Evolutionary conservation across 164 flowering plant genomes (phyloP), one percentile per base, ranked within the genome.

Genomic region (Akebia trifoliata): DNA sequence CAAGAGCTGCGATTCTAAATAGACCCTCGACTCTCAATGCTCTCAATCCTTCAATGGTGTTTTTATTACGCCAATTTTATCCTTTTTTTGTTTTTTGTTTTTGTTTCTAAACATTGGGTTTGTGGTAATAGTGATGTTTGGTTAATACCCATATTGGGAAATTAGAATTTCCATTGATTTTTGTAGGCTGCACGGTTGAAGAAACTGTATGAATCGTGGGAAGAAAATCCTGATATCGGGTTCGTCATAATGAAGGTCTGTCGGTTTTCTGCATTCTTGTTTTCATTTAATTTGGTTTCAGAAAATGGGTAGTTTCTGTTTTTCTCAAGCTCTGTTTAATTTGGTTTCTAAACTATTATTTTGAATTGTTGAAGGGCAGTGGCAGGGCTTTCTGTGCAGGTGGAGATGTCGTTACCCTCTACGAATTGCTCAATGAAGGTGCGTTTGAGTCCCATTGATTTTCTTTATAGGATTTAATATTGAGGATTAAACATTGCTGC

Each of bases 201-300:
- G 63, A 89, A 80, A 51, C 69, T 91, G 38, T 87, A 87, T 61
- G 88, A 81, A 63, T 84, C 96, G 24, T 91, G 97, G 97, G 96
- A 91, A 68, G 96, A 87, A 17, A 91, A 87, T 63, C 61, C 82
- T 14, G 82, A 80, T 69, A 74, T 87, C 61, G 91, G 90, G 34
- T 91, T 91, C 70, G 79, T 86, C 56, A 44, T 81, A 42, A 81
- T 86, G 86, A 91, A 85, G 95, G 97, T 69, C 15, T 12, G 92
- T 63, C n/a, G n/a, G n/a, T n/a, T n/a, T n/a, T n/a, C 10, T 20
- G 10, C 24, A 12, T 37, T 11, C 11, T 48, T 6, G 8, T 29
- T 6, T 11, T 37, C 12, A 24, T 12, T 31, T 46, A 1, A 2
- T n/a, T n/a, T 37, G 5, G 11, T 21, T 37, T 10, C 22, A 8